These are phyloP conservation scores for Mayamaea pseudoterrestris DNA, from an alignment of 108 stramenopile genomes.

Conservation along the genomic window DNA sequence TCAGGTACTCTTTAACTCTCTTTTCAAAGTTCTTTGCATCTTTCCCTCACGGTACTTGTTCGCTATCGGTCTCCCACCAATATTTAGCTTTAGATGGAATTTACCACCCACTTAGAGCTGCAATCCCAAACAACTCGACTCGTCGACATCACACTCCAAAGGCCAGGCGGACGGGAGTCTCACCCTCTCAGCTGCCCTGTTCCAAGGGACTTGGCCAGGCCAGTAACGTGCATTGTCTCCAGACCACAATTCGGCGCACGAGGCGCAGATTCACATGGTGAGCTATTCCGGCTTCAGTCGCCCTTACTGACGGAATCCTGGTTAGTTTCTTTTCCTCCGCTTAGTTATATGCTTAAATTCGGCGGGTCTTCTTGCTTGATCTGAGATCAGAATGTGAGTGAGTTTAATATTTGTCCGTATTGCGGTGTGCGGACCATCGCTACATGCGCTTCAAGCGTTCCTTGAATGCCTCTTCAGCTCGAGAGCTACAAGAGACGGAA, in stretches of 20 bases:
- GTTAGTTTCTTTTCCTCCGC: conserved; percentile 96
- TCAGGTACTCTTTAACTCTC: conserved; percentile 98
- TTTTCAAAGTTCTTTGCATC: conserved; percentile 96
- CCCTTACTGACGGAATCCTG: conserved; percentile 92
- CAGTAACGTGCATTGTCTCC: conserved; percentile 44
- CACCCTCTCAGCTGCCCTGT: conserved; percentile 86
- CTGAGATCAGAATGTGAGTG: conserved; percentile 39
- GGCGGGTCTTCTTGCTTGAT: conserved; percentile 86
- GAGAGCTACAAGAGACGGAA: too few relatives aligned
- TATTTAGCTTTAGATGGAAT: conserved; percentile 95
- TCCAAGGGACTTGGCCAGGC: conserved; percentile 84
- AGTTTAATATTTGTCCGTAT: too few relatives aligned
- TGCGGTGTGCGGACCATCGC: too few relatives aligned
- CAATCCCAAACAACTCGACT: conserved; percentile 95
- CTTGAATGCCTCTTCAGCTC: too few relatives aligned
- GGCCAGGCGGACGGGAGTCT: conserved; percentile 83
- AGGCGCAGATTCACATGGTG: conserved; percentile 72
- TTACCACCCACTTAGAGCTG: conserved; percentile 93
- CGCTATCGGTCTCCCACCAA: conserved; percentile 91
- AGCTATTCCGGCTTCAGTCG: conserved; percentile 92
- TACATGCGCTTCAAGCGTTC: too few relatives aligned
- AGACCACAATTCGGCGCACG: conserved; percentile 84
- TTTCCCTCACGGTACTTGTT: conserved; percentile 93
- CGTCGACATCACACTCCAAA: conserved; percentile 55
- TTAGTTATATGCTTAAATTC: conserved; percentile 98